These are phyloP conservation scores for Fermentozyma sake DNA, from an alignment of 1,139 yeast species.

Conservation along the genomic window DNA sequence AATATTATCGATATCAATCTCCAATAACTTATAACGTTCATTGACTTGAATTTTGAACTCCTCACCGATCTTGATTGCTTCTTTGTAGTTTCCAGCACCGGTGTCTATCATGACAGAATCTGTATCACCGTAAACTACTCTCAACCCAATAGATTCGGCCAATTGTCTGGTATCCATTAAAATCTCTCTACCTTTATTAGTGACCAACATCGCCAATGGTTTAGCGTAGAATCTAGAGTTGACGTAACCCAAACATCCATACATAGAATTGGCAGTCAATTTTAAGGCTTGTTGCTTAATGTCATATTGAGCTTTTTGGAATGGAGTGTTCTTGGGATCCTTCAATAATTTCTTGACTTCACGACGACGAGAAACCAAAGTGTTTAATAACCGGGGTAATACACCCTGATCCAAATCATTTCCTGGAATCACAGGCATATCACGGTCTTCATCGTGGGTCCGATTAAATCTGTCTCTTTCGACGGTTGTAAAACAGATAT, in stretches of 20 bases:
- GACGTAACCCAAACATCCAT: constrained; percentile 95
- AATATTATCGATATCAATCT: constrained; percentile 92
- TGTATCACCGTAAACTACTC: constrained; percentile 97
- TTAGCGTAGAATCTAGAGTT: constrained; percentile 93
- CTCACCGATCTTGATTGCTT: constrained; percentile 79
- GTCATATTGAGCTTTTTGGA: constrained; percentile 78
- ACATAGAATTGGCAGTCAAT: constrained; percentile 97
- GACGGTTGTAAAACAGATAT: constrained; percentile 95
- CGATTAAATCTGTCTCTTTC: constrained; percentile 54
- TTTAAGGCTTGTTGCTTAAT: constrained; percentile 95
- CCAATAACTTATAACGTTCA: constrained; percentile 80
- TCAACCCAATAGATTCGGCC: constrained; percentile 77
- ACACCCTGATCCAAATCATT: constrained; percentile 66
- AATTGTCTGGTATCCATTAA: constrained; percentile 88
- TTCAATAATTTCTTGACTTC: constrained; percentile 87
- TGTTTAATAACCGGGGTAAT: constrained; percentile 76
- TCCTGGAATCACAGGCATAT: constrained; percentile 70
- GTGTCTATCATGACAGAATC: constrained; percentile 99
- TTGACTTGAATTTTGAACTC: constrained; percentile 83
- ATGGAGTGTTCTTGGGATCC: constrained; percentile 58
- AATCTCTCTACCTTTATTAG: constrained; percentile 94
- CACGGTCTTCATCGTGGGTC: constrained; percentile 53
- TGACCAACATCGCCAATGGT: constrained; percentile 93
- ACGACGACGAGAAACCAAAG: constrained; percentile 85
- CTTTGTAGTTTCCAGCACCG: constrained; percentile 61